phyloP scores from a whole-genome alignment of 352 stramenopile species.

The Phytophthora nicotianae region DNA sequence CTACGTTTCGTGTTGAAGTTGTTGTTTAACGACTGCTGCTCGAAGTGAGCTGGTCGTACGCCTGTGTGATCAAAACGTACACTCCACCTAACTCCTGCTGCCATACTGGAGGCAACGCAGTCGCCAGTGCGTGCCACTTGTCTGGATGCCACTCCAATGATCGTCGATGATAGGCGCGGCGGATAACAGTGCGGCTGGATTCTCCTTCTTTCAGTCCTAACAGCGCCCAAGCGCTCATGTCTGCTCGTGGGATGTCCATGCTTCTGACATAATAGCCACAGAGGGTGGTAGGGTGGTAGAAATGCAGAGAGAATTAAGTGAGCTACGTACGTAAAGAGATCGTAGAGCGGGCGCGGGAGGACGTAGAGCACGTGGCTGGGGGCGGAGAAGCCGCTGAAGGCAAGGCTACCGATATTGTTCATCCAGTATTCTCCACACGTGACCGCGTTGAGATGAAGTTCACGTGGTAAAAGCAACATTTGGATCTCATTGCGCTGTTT shows the following conservation, averaged over 20 bases:
- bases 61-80: constrained; percentile 52
- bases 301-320: background rate
- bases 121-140: constrained; percentile 50
- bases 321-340: constrained; percentile 62
- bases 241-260: constrained; percentile 37
- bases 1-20: constrained; percentile 34
- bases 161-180: constrained; percentile 59
- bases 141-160: constrained; percentile 78
- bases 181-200: constrained; percentile 51
- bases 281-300: background rate
- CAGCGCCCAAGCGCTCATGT: constrained; percentile 56
- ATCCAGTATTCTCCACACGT: constrained; percentile 49
- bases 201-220: constrained; percentile 48
- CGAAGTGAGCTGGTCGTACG: constrained; percentile 50
- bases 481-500: constrained; percentile 20
- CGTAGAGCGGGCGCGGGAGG: constrained; percentile 48
- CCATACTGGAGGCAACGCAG: constrained; percentile 27
- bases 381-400: constrained; percentile 22
- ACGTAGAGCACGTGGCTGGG: constrained; percentile 36
- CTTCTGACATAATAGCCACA: constrained; percentile 25
- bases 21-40: constrained; percentile 1
- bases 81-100: constrained; percentile 35
- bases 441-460: constrained; percentile 30
- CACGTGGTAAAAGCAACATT: constrained; percentile 26
- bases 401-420: constrained; percentile 36